Evolutionary conservation across 805 yeast genomes (phyloP).

Genomic region (Kuraishia ogatae): DNA sequence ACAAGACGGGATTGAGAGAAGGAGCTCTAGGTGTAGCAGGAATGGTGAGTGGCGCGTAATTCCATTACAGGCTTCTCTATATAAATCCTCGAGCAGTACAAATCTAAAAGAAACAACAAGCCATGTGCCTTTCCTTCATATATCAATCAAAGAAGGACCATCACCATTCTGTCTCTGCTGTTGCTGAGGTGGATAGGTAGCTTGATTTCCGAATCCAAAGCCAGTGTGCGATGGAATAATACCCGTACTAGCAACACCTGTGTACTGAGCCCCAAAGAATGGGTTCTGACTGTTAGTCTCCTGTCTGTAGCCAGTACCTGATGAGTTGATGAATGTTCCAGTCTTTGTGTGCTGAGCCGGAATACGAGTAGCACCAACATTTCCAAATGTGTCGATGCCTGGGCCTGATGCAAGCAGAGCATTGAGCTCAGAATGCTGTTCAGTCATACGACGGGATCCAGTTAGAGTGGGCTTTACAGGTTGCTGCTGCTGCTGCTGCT

Average conservation of each 20-base stretch:
- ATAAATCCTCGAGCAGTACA: too few relatives aligned
- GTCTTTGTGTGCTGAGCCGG: conserved; percentile 91
- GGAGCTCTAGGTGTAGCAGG: too few relatives aligned
- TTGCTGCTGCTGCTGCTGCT: conserved; percentile 23
- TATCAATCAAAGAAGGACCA: background rate
- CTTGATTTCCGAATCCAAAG: conserved; percentile 85
- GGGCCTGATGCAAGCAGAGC: conserved; percentile 76
- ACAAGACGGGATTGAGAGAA: too few relatives aligned
- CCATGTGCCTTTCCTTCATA: background rate
- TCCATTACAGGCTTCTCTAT: background rate
- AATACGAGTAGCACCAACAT: conserved; percentile 72
- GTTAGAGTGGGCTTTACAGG: conserved; percentile 39
- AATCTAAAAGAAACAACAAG: too few relatives aligned
- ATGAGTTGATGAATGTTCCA: conserved; percentile 73
- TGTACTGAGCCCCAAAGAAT: conserved; percentile 59
- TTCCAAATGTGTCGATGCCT: conserved; percentile 90
- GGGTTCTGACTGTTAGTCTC: conserved; percentile 44
- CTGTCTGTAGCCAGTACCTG: conserved; percentile 75
- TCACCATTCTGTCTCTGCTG: conserved; percentile 12
- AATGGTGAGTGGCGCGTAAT: too few relatives aligned
- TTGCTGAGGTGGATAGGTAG: conserved; percentile 16
- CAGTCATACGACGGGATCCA: conserved; percentile 41
- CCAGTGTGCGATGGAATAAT: conserved; percentile 74
- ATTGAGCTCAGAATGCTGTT: conserved; percentile 65
- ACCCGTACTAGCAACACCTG: conserved; percentile 58